A percentile compares a stretch with the other conserved stretches of the same genome.
Evolutionary conservation across 1,139 yeast genomes (phyloP).

Genomic region (Candida pseudoviswanathii): DNA sequence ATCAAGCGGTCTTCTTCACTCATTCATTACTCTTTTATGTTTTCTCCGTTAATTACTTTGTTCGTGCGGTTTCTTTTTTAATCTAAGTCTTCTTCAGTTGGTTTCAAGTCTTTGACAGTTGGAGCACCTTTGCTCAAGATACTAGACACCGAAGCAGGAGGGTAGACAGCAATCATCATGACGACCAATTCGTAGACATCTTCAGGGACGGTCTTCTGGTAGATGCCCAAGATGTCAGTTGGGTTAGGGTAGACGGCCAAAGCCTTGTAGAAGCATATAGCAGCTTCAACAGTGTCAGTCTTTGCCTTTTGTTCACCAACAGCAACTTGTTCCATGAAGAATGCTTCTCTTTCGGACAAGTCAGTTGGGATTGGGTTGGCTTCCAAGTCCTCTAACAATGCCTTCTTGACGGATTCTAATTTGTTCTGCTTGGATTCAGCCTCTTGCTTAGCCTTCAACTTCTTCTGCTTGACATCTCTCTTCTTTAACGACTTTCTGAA

Average conservation of each 20-base stretch:
- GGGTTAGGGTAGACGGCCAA: slow-evolving; percentile 93
- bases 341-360: slow-evolving; percentile 68
- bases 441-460: slow-evolving; percentile 56
- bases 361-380: slow-evolving; percentile 78
- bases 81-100: slow-evolving; percentile 44
- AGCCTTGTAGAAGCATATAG: slow-evolving; percentile 93
- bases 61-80: slow-evolving; percentile 16
- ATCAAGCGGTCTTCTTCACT: background rate
- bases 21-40: background rate
- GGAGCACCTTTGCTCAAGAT: slow-evolving; percentile 51
- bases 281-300: slow-evolving; percentile 70
- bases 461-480: slow-evolving; percentile 60
- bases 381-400: slow-evolving; percentile 63
- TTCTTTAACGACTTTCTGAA: slow-evolving; percentile 78
- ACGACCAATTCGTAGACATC: slow-evolving; percentile 80
- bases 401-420: slow-evolving; percentile 60
- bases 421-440: slow-evolving; percentile 63
- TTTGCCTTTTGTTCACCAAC: slow-evolving; percentile 74
- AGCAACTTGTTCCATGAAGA: slow-evolving; percentile 82
- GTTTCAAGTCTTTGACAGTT: slow-evolving; percentile 24
- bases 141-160: slow-evolving; percentile 78
- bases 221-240: slow-evolving; percentile 82
- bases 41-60: background rate
- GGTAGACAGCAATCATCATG: slow-evolving; percentile 85
- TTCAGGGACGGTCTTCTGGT: slow-evolving; percentile 85